phyloP scores from a whole-genome alignment of 2,329 filamentous ascomycete genomes.

The Xylaria arbuscula region DNA sequence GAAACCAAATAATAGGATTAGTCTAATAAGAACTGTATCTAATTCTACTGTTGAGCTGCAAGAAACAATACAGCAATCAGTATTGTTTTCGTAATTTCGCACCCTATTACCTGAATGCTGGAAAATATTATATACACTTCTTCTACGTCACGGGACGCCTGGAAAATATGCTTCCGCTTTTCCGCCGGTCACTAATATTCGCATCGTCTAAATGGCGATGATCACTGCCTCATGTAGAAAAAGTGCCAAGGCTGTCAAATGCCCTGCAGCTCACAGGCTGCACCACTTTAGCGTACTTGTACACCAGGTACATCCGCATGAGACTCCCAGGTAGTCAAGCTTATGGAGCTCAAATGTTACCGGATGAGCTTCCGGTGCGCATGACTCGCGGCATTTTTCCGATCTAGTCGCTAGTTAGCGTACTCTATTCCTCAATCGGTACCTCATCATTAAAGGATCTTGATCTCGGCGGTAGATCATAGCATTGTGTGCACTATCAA shows the following conservation, averaged over 20 bases:
- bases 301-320: conserved; percentile 1
- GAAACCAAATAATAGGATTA: background rate
- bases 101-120: too few relatives aligned
- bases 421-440: background rate
- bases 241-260: conserved; percentile 25
- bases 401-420: background rate
- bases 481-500: background rate
- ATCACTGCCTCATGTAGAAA: conserved; percentile 2
- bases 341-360: conserved; percentile 1
- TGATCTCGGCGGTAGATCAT: background rate
- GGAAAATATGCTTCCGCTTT: background rate
- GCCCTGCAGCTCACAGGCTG: conserved; percentile 12
- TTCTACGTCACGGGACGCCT: too few relatives aligned
- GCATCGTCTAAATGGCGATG: background rate
- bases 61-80: too few relatives aligned
- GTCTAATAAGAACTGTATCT: too few relatives aligned
- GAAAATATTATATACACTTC: too few relatives aligned
- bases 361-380: conserved; percentile 28
- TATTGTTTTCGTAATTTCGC: too few relatives aligned
- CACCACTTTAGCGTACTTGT: background rate
- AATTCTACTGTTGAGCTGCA: too few relatives aligned
- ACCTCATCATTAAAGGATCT: background rate
- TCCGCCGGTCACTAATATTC: background rate
- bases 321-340: conserved; percentile 24
- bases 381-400: conserved; percentile 33